A percentile compares a stretch with the other conserved stretches of the same genome.
Evolutionary conservation across 257 asterid species (phyloP).

Genomic region (Salvia rosmarinus): DNA sequence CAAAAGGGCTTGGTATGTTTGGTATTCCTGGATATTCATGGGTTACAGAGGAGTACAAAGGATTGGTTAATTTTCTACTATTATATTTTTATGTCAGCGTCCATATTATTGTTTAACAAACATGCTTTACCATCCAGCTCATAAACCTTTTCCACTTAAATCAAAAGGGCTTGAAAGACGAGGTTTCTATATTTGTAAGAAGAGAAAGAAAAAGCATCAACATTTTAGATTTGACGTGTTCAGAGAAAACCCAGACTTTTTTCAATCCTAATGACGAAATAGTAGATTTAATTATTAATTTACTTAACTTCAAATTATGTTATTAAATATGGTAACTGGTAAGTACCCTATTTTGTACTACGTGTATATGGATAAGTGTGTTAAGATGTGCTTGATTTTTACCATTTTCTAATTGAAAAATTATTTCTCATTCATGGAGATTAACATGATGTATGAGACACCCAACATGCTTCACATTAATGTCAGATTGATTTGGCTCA

Average conservation of each 20-base stretch:
- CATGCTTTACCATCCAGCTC: no score
- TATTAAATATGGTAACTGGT: constrained; percentile 13
- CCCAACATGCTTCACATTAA: no score
- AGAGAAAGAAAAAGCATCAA: no score
- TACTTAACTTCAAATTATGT: constrained; percentile 2
- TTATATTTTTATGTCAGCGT: background rate
- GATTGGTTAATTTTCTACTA: background rate
- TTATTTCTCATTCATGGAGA: no score
- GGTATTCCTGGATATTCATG: constrained; percentile 12
- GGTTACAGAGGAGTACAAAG: background rate
- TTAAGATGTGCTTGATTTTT: constrained; percentile 17
- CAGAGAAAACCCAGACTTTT: constrained; percentile 34
- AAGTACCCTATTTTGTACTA: background rate
- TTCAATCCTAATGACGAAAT: constrained; percentile 38
- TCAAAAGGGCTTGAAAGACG: no score
- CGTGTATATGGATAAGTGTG: constrained; percentile 26
- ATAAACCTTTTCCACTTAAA: no score
- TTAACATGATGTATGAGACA: constrained; percentile 37
- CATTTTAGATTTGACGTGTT: no score
- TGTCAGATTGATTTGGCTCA: no score
- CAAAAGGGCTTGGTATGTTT: background rate
- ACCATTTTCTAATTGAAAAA: background rate
- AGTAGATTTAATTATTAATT: background rate
- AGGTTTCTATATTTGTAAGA: no score
- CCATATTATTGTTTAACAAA: no score